phyloP scores from a whole-genome alignment of 371 early-diverging fungal species.

The Actinomortierella ambigua region DNA sequence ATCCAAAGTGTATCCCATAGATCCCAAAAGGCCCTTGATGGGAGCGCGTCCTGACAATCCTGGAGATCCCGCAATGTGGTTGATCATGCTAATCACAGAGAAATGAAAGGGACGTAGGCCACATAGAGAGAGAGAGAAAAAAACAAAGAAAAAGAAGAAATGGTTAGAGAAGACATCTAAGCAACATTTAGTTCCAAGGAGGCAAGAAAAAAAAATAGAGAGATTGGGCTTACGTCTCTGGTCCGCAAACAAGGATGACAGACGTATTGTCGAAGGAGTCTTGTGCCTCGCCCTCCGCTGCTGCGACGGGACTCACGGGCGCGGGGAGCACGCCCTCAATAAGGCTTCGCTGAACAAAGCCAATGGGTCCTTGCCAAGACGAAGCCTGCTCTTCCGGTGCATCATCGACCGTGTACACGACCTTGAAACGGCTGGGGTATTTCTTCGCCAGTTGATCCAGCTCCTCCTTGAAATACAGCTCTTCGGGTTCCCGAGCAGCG shows the following conservation, averaged over 20 bases:
- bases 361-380: slow-evolving; percentile 29
- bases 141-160: no score
- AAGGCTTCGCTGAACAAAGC: slow-evolving; percentile 27
- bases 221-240: slow-evolving; percentile 9
- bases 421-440: slow-evolving; percentile 18
- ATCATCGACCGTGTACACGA: slow-evolving; percentile 31
- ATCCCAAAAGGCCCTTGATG: slow-evolving; percentile 31
- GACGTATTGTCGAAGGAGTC: slow-evolving; percentile 8
- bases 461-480: slow-evolving; percentile 43
- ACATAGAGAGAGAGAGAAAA: no score
- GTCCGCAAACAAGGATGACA: slow-evolving; percentile 42
- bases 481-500: slow-evolving; percentile 33
- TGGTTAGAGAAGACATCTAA: no score
- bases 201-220: no score
- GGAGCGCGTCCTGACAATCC: slow-evolving; percentile 38
- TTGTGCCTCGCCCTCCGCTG: not conserved
- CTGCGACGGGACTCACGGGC: slow-evolving; percentile 7
- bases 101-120: no score
- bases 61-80: slow-evolving; percentile 30
- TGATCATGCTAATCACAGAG: slow-evolving; percentile 15
- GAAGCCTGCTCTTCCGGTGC: not conserved
- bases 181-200: no score
- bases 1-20: slow-evolving; percentile 32
- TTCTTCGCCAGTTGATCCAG: slow-evolving; percentile 34
- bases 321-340: slow-evolving; percentile 21